Conservation (phyloP, 768 basidiomycete genomes). For the Cystobasidium ongulense region DNA sequence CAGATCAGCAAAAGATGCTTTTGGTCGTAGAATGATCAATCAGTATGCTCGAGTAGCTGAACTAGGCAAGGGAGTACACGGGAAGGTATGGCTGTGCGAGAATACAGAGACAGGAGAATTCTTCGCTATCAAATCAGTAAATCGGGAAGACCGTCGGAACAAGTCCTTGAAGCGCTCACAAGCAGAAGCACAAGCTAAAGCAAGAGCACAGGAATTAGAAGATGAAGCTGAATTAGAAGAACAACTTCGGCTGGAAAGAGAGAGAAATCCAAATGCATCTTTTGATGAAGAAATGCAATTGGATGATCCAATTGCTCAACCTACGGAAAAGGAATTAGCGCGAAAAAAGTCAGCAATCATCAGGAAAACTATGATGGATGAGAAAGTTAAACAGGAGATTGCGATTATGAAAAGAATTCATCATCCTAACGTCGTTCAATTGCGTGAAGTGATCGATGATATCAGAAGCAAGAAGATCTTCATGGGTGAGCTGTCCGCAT, state of each 20-base stretch:
- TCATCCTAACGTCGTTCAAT: conserved; percentile 46
- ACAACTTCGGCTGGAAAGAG: neutral
- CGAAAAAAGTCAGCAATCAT: neutral
- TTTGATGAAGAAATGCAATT: conserved; percentile 21
- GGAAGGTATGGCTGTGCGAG: conserved; percentile 70
- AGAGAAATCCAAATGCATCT: neutral
- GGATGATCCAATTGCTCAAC: neutral
- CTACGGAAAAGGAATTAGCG: conserved; percentile 34
- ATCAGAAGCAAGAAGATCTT: conserved; percentile 76
- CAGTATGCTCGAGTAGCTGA: conserved; percentile 65
- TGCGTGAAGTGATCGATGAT: conserved; percentile 92
- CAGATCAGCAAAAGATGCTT: conserved; percentile 32
- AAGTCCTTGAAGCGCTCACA: conserved; percentile 40
- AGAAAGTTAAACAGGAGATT: conserved; percentile 43
- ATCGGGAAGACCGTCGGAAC: conserved; percentile 34
- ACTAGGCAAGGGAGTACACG: conserved; percentile 83
- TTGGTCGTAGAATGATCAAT: conserved; percentile 55
- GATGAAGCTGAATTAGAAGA: conserved; percentile 20
- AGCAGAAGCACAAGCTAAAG: conserved; percentile 16
- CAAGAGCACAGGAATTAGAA: conserved; percentile 21
- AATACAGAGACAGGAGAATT: conserved; percentile 43
- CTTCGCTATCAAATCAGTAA: conserved; percentile 36
- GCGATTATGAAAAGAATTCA: conserved; percentile 56
- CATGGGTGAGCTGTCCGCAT: conserved; percentile 61
- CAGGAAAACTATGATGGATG: conserved; percentile 35